Evolutionary conservation across 2,329 filamentous ascomycete genomes (phyloP).

Genomic region (Diaporthe australafricana): DNA sequence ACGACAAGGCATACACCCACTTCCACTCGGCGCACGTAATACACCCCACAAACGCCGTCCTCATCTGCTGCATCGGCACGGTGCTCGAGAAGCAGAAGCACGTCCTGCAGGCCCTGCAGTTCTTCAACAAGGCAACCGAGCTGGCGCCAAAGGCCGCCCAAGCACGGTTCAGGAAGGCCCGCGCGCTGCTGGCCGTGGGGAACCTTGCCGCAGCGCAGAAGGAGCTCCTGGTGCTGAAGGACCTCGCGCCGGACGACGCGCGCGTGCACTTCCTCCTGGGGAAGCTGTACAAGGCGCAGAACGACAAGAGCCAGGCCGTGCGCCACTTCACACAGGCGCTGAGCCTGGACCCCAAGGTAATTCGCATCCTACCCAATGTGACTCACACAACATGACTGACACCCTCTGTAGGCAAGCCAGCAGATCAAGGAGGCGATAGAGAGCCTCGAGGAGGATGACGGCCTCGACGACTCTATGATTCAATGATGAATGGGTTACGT

Average conservation of each 20-base stretch:
- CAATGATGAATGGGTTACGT: slow-evolving; percentile 52
- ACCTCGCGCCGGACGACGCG: slow-evolving; percentile 92
- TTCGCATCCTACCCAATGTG: slow-evolving; percentile 29
- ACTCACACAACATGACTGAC: background rate
- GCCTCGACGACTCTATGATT: slow-evolving; percentile 76
- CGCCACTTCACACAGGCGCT: slow-evolving; percentile 94
- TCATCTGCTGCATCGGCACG: slow-evolving; percentile 92
- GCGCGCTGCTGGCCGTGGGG: slow-evolving; percentile 82
- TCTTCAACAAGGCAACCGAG: slow-evolving; percentile 85
- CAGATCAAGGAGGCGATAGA: slow-evolving; percentile 98
- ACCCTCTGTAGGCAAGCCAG: slow-evolving; percentile 76
- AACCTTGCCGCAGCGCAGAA: slow-evolving; percentile 78
- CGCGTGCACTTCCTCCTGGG: slow-evolving; percentile 96
- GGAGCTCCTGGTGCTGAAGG: slow-evolving; percentile 89
- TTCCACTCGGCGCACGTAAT: slow-evolving; percentile 89
- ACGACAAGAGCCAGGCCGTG: slow-evolving; percentile 83
- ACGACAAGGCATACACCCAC: slow-evolving; percentile 90
- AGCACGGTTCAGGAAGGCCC: slow-evolving; percentile 92
- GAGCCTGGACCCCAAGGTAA: slow-evolving; percentile 96
- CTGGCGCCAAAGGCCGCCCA: slow-evolving; percentile 84
- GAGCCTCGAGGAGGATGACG: slow-evolving; percentile 83
- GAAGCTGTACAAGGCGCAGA: slow-evolving; percentile 80
- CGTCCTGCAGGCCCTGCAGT: slow-evolving; percentile 79
- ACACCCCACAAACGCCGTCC: slow-evolving; percentile 92
- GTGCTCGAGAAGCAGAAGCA: slow-evolving; percentile 92